These are phyloP conservation scores for Amanita fuliginea DNA, from an alignment of 768 basidiomycete genomes.

Conservation along the genomic window DNA sequence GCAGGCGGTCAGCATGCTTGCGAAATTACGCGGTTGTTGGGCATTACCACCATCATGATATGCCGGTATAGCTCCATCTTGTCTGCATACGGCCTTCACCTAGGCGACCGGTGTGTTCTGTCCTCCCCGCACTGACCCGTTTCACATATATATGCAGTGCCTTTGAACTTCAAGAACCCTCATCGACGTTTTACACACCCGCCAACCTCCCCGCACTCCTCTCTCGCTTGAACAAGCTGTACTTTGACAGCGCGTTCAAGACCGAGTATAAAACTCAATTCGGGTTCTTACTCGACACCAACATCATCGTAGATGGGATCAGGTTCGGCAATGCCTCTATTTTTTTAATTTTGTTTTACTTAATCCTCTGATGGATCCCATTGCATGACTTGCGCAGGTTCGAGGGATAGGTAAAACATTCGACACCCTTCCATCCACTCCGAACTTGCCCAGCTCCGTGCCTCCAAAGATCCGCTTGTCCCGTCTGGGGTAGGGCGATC, in stretches of 20 bases:
- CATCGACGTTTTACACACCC: conserved; percentile 64
- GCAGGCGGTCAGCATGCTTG: conserved; percentile 90
- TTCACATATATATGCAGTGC: conserved; percentile 32
- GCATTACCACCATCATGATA: conserved; percentile 80
- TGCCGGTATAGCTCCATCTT: conserved; percentile 90
- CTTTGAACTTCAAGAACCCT: conserved; percentile 83
- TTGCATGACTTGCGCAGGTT: too few relatives aligned
- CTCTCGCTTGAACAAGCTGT: conserved; percentile 60
- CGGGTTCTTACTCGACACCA: conserved; percentile 82
- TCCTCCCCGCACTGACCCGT: too few relatives aligned
- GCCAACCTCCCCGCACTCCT: conserved; percentile 44
- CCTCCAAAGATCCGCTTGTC: conserved; percentile 17
- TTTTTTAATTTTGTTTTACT: too few relatives aligned
- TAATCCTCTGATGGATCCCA: too few relatives aligned
- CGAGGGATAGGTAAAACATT: conserved; percentile 86
- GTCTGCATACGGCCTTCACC: conserved; percentile 88
- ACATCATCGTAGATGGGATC: conserved; percentile 83
- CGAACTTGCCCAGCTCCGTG: conserved; percentile 49
- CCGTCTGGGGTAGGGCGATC: conserved; percentile 10
- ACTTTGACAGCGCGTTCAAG: conserved; percentile 76
- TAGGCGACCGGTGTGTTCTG: conserved; percentile 54
- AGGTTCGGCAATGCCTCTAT: too few relatives aligned
- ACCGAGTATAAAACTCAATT: conserved; percentile 78
- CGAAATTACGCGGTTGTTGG: conserved; percentile 79
- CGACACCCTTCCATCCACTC: conserved; percentile 69